A percentile compares a stretch with the other conserved stretches of the same genome.
These are phyloP conservation scores for Arctium lappa DNA, from an alignment of 129 eudicot species.

Conservation along the genomic window DNA sequence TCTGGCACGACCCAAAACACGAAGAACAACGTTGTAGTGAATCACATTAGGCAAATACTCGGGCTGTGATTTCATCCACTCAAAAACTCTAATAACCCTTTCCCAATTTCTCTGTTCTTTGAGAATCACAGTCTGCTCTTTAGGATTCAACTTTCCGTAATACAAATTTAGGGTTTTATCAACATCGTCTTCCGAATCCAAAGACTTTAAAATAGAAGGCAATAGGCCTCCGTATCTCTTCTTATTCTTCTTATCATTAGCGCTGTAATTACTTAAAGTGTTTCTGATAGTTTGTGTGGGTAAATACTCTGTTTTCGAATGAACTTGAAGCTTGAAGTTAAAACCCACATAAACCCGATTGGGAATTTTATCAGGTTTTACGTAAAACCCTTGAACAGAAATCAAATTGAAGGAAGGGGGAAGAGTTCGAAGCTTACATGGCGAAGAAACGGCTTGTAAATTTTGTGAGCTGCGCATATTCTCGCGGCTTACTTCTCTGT, in stretches of 20 bases:
- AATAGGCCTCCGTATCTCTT: conserved; percentile 51
- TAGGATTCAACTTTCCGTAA: conserved; percentile 59
- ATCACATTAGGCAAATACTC: conserved; percentile 78
- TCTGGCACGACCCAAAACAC: conserved; percentile 64
- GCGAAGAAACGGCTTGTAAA: conserved; percentile 4
- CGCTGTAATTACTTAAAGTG: conserved; percentile 13
- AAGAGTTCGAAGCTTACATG: conserved; percentile 72
- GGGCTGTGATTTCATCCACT: conserved; percentile 75
- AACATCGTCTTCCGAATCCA: conserved; percentile 50
- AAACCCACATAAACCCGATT: conserved; percentile 54
- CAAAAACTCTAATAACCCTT: conserved; percentile 67
- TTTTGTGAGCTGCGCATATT: conserved; percentile 27
- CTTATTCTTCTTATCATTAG: conserved; percentile 36
- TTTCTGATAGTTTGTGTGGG: conserved; percentile 19
- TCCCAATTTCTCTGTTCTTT: conserved; percentile 78
- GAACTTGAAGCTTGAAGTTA: conserved; percentile 41
- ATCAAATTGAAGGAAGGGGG: conserved; percentile 34
- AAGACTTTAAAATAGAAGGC: conserved; percentile 49
- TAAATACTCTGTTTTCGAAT: conserved; percentile 34
- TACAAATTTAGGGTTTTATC: conserved; percentile 52
- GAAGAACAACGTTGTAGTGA: conserved; percentile 79
- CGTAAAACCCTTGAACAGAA: conserved; percentile 44
- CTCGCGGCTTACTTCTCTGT: conserved; percentile 35
- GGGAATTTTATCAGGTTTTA: conserved; percentile 19
- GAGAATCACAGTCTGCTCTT: conserved; percentile 72